These are phyloP conservation scores for Domatiomyces catenatus DNA, from an alignment of 2,329 filamentous ascomycete genomes.

Conservation along the genomic window DNA sequence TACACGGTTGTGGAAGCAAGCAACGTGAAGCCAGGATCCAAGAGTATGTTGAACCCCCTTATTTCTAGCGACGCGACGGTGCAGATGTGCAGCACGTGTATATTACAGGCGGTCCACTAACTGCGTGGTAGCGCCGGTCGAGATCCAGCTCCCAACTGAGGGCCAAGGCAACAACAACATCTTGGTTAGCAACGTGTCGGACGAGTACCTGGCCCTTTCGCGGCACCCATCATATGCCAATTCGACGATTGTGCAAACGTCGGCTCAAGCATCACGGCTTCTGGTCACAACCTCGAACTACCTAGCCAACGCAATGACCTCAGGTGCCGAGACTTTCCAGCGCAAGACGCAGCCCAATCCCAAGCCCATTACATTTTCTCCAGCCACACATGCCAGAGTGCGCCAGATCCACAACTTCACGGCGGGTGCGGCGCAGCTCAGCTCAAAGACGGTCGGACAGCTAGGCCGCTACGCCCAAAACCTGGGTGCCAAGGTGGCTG, in stretches of 20 bases:
- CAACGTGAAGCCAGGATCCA: constrained; percentile 67
- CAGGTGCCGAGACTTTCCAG: constrained; percentile 64
- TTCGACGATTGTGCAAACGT: constrained; percentile 72
- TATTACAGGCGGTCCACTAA: constrained; percentile 7
- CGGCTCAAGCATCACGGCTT: constrained; percentile 72
- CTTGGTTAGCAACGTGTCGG: constrained; percentile 32
- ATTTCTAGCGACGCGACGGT: not conserved
- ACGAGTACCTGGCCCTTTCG: constrained; percentile 55
- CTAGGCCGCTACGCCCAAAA: constrained; percentile 79
- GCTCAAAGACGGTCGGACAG: constrained; percentile 72
- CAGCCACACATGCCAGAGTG: constrained; percentile 67
- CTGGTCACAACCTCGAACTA: constrained; percentile 78
- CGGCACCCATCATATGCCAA: constrained; percentile 85
- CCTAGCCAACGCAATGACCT: constrained; percentile 61
- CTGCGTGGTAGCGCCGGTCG: constrained; percentile 29
- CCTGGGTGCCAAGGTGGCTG: constrained; percentile 58
- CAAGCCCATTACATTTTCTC: constrained; percentile 76
- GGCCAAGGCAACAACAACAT: constrained; percentile 32
- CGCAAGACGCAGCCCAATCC: constrained; percentile 60
- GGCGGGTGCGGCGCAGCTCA: constrained; percentile 59
- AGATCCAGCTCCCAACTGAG: constrained; percentile 32
- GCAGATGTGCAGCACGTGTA: not conserved
- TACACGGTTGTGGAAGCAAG: constrained; percentile 67
- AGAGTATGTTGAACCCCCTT: constrained; percentile 45
- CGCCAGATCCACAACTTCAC: constrained; percentile 85